These are phyloP conservation scores for Baorangia bicolor DNA, from an alignment of 768 basidiomycete genomes.

Conservation along the genomic window DNA sequence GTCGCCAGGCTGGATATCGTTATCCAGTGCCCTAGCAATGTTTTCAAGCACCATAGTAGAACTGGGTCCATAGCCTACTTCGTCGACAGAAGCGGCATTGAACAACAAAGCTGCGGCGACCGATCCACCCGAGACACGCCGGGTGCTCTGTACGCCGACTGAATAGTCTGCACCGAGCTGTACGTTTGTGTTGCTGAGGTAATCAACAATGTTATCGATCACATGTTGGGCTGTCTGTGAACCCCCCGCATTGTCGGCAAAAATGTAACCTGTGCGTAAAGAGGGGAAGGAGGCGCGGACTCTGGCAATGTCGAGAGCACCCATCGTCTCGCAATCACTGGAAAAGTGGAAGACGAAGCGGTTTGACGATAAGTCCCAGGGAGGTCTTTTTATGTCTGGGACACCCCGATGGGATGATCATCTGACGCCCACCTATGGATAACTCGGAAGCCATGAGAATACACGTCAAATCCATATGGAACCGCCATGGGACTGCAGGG, in stretches of 20 bases:
- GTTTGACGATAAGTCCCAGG: neutral
- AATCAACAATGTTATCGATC: slow-evolving; percentile 62
- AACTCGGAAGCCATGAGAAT: neutral
- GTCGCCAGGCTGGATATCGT: slow-evolving; percentile 53
- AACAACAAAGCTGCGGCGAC: slow-evolving; percentile 56
- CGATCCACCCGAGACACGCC: slow-evolving; percentile 50
- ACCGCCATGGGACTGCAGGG: neutral
- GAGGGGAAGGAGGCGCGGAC: slow-evolving; percentile 65
- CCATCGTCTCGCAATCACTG: slow-evolving; percentile 12
- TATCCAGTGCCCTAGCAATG: slow-evolving; percentile 59
- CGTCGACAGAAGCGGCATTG: slow-evolving; percentile 59
- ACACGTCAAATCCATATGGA: neutral
- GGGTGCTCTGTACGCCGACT: slow-evolving; percentile 51
- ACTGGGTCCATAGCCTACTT: slow-evolving; percentile 66
- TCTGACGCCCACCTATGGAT: neutral
- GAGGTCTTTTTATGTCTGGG: neutral
- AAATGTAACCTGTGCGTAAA: slow-evolving; percentile 58
- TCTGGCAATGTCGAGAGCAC: slow-evolving; percentile 43
- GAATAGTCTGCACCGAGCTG: slow-evolving; percentile 74
- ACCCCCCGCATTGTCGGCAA: slow-evolving; percentile 76
- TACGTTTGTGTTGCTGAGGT: slow-evolving; percentile 69
- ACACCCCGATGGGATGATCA: neutral
- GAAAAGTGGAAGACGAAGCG: neutral
- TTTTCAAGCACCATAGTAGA: slow-evolving; percentile 72
- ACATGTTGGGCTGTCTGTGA: slow-evolving; percentile 59